Evolutionary conservation across 352 stramenopile species (phyloP), one percentile per base, ranked within the genome.

Genomic region (Lagenidium sp.): DNA sequence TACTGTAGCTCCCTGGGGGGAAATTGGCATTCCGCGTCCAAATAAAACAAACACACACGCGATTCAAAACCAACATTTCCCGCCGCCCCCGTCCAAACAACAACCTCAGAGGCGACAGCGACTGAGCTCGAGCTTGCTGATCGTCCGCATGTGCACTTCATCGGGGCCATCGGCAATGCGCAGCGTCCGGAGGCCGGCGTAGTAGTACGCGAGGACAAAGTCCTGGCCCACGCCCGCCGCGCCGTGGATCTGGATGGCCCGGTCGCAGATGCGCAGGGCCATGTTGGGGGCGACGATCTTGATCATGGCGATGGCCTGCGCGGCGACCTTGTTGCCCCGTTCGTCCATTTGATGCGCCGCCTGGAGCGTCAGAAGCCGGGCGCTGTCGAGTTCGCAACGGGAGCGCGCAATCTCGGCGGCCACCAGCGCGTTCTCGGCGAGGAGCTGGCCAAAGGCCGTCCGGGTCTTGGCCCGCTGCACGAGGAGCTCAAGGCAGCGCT

Each of bases 161-260:
- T 99, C 96, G 0, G 95, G 95, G 20, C 95, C 95, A 60, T 99
- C 96, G 0, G 95, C 96, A 48, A 99, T 87, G 40, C 96, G 80
- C 3, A 98, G 68, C 28, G 92, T 97, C 35, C 95, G 76, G 47
- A 98, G 59, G 7, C 67, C 72, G 6, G 90, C 88, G 41, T 95
- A 96, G 36, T 94, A 80, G 52, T 96, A 82, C 3, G 92, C 82
- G 36, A 98, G 63, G 20, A 96, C 74, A 59, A 90, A 97, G 71
- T 98, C 96, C 55, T 97, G 70, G 32, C 81, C 85, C 6, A 99
- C 73, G 28, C 80, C 76, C 53, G 86, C 70, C 36, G 60, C 78
- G 39, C 78, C 75, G 47, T 85, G 73, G 41, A 90, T 61, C 51
- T 90, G 78, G 29, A 98, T 86, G n/a, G 91, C 88, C 41, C 86